These are phyloP conservation scores for Austroboletus eburneus DNA, from an alignment of 768 basidiomycete species.

Conservation along the genomic window DNA sequence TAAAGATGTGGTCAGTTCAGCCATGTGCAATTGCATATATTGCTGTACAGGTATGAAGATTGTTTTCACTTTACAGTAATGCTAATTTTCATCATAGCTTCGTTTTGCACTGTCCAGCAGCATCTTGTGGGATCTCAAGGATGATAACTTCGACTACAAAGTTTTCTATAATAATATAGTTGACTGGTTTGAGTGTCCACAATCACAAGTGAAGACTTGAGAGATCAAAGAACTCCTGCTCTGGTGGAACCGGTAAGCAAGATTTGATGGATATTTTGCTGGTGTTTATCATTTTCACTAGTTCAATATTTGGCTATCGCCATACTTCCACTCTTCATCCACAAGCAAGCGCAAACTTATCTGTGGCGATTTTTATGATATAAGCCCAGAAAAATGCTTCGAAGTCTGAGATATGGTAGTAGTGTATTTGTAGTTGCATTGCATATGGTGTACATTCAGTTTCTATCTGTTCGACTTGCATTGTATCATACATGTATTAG, in stretches of 20 bases:
- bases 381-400: no score
- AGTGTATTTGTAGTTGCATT: no score
- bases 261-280: neutral
- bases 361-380: no score
- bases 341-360: neutral
- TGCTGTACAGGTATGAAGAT: constrained; percentile 17
- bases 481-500: no score
- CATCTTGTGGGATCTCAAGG: constrained; percentile 1
- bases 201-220: neutral
- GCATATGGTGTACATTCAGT: no score
- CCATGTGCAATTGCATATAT: constrained; percentile 21
- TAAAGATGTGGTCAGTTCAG: constrained; percentile 10
- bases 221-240: neutral
- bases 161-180: constrained; percentile 11
- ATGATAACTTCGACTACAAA: constrained; percentile 3
- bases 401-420: no score
- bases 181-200: constrained; percentile 9
- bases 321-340: neutral
- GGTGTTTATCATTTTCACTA: no score
- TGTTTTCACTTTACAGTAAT: no score
- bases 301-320: neutral
- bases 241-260: constrained; percentile 9
- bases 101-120: constrained; percentile 10
- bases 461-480: no score
- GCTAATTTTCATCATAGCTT: no score